phyloP scores from a whole-genome alignment of 495 filamentous ascomycete species.

The Talaromyces ruber region DNA sequence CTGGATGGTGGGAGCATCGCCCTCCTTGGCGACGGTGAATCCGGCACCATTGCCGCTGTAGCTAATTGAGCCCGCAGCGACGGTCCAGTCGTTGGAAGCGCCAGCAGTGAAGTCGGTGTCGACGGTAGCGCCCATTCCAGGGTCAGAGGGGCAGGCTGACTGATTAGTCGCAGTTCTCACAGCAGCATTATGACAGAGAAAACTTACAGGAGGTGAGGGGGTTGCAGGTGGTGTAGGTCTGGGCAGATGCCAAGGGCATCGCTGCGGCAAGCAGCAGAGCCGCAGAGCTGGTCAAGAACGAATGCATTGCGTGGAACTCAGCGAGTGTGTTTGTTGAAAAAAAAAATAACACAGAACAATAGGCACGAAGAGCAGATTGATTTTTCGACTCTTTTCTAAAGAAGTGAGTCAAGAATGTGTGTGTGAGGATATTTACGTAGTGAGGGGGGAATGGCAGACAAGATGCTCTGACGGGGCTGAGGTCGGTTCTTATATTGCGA shows the following conservation, averaged over 20 bases:
- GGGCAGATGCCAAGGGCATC: conserved; percentile 30
- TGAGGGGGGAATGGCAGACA: background rate
- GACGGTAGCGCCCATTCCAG: conserved; percentile 51
- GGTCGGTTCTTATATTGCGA: background rate
- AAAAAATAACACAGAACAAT: too few species aligned
- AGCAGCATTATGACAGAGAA: background rate
- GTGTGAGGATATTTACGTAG: background rate
- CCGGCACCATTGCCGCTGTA: conserved; percentile 50
- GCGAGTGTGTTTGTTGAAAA: background rate
- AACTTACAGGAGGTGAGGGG: conserved; percentile 23
- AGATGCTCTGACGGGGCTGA: background rate
- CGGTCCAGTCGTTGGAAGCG: conserved; percentile 49
- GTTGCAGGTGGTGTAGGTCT: conserved; percentile 38
- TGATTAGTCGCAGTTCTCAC: background rate
- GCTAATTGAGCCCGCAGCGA: conserved; percentile 46
- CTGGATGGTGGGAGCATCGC: conserved; percentile 66
- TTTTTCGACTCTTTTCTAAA: background rate
- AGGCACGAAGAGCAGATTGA: background rate
- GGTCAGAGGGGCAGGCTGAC: conserved; percentile 50
- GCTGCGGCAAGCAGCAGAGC: conserved; percentile 26
- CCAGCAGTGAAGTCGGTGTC: conserved; percentile 60
- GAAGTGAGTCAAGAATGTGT: background rate
- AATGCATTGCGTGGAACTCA: conserved; percentile 2
- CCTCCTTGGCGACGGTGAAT: conserved; percentile 62
- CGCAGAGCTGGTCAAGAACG: conserved; percentile 17